Evolutionary conservation across 2,329 filamentous ascomycete species (phyloP), one percentile per base, ranked within the genome.

Genomic region (Ophiostoma australiae): DNA sequence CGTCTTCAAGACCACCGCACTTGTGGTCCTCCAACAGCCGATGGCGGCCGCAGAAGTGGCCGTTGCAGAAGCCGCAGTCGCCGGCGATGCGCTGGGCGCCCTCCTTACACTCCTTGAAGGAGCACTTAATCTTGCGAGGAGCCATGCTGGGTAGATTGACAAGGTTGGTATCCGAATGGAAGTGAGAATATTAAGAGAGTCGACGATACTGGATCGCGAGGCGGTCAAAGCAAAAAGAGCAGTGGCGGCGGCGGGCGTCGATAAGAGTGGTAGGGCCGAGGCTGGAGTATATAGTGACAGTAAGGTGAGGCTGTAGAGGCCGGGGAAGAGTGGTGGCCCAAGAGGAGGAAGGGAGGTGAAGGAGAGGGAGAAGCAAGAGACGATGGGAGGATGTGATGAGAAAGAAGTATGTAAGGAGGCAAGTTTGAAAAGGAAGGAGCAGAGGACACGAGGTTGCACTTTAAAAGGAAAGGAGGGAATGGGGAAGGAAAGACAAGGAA

Each of bases 31-130:
- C 95, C 74, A 98, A 82, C 82, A 98, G 87, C 71, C 95, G 87
- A 82, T 99, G 95, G 84, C 93, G 97, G 76, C 92, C 92, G 82
- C 95, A 99, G 84, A 92, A 98, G 80, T 96, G 92, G 66, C 94
- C 93, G 71, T 90, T 85, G 84, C 95, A 99, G 85, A 98, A 98
- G 73, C 89, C 90, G 82, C 95, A 99, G 83, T 98, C 94, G 70
- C 95, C 95, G 72, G 97, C 92, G 77, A 99, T 97, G 75, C 92
- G 90, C 81, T 97, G 94, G 20, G 93, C 94, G 39, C 87, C 87
- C 76, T 93, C 90, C 79, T 89, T 92, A 88, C 95, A 98, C 76
- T 93, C 90, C 82, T 94, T 94, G 84, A 92, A 93, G 75, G 86
- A 90, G 85, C 95, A 98, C 76, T 91, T 90, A 76, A 91, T 89